These are phyloP conservation scores for Populus euphratica DNA, from an alignment of 345 rosid genomes.

Conservation along the genomic window DNA sequence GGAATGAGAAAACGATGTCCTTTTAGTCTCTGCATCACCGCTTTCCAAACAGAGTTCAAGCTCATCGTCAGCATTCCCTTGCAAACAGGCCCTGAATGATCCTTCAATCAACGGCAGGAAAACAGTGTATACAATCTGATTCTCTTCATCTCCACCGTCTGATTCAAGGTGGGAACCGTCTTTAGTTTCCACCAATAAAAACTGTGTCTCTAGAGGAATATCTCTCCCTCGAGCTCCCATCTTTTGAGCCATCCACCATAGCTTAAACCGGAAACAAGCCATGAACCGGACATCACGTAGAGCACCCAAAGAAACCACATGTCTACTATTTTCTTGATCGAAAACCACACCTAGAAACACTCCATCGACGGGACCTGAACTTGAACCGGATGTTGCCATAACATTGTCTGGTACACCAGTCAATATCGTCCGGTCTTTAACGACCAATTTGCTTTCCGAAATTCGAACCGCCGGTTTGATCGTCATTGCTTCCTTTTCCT, in stretches of 20 bases:
- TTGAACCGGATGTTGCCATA: conserved; percentile 55
- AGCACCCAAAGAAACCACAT: conserved; percentile 61
- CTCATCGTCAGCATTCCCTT: conserved; percentile 66
- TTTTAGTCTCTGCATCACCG: conserved; percentile 62
- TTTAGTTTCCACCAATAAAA: conserved; percentile 65
- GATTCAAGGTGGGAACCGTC: conserved; percentile 73
- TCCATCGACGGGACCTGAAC: conserved; percentile 67
- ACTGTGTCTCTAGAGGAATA: conserved; percentile 83
- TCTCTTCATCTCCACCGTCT: conserved; percentile 49
- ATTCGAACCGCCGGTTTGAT: conserved; percentile 76
- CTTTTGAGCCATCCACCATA: conserved; percentile 98
- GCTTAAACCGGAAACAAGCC: conserved; percentile 89
- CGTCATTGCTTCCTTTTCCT: conserved; percentile 49
- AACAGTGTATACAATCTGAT: conserved; percentile 69
- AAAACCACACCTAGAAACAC: conserved; percentile 74
- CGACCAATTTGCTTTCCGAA: conserved; percentile 56
- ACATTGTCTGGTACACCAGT: conserved; percentile 75
- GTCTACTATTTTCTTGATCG: conserved; percentile 55
- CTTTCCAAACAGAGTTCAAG: conserved; percentile 91
- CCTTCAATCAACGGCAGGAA: conserved; percentile 87
- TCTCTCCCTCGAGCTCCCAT: conserved; percentile 79
- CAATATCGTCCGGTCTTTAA: conserved; percentile 56
- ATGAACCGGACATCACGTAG: conserved; percentile 74
- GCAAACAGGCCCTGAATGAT: conserved; percentile 69
- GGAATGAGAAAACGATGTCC: conserved; percentile 65